A percentile compares a stretch with the other conserved stretches of the same genome.
These are phyloP conservation scores for Akanthomyces muscarius DNA, from an alignment of 2,329 filamentous ascomycete species.

Conservation along the genomic window DNA sequence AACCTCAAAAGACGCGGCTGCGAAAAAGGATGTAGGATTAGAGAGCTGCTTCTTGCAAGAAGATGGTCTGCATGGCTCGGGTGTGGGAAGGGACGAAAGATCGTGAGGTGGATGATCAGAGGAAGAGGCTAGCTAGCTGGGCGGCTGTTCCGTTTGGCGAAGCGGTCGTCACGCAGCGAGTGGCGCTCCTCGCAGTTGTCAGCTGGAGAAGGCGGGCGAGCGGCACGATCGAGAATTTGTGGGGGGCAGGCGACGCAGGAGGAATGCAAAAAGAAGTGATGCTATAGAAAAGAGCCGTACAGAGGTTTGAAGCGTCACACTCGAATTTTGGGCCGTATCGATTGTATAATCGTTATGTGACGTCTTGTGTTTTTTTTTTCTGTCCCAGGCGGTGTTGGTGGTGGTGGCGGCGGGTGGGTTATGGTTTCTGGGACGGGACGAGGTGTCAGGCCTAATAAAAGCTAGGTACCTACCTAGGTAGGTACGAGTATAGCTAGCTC, in stretches of 20 bases:
- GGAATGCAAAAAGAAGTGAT: neutral
- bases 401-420: too few relatives aligned
- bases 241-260: neutral
- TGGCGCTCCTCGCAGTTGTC: neutral
- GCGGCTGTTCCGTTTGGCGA: neutral
- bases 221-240: neutral
- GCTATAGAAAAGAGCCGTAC: neutral
- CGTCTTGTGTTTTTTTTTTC: too few relatives aligned
- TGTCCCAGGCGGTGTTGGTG: too few relatives aligned
- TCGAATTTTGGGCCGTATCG: too few relatives aligned
- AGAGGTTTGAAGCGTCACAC: neutral
- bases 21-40: neutral
- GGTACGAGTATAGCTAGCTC: too few relatives aligned
- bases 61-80: neutral
- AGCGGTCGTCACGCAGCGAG: neutral
- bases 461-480: too few relatives aligned
- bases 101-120: neutral
- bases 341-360: too few relatives aligned
- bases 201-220: neutral
- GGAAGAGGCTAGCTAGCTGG: neutral
- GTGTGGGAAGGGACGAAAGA: neutral
- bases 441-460: too few relatives aligned
- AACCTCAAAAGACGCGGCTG: neutral
- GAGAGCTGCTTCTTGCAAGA: neutral
- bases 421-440: too few relatives aligned